Base-by-base conservation (phyloP, 192 early-diverging fungal species). In the Linnemannia hyalina region DNA sequence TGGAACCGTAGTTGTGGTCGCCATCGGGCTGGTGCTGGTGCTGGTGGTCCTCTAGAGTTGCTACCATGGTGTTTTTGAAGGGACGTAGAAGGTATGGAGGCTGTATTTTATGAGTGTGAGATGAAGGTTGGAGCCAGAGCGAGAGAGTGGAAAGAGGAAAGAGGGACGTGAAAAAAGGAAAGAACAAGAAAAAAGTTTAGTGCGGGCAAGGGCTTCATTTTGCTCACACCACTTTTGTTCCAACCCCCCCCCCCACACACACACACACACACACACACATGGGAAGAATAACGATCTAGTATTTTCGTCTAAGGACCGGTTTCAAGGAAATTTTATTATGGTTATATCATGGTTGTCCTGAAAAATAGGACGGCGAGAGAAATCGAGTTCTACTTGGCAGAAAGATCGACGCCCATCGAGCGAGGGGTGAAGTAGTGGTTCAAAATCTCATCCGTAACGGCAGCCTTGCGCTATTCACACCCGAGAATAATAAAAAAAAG, bases 391-490 rank as follows among this genome's bases (percentile, higher is more conserved):
- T 86, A 86, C 52, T 86, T 86, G 55, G 75, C 55, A 46, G 79
- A 78, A 10, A 86, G 72, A 38, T 80, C 76, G 35, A 86, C 71
- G 18, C 68, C 76, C 84, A 86, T 74, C 29, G 60, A 70, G 32
- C 73, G 69, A 35, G 91, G 91, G 68, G 95, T 91, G 91, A 94
- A 94, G 79, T 93, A 95, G 47, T 93, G 76, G 65, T 91, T 78
- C 82, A 95, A 84, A 22, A 91, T 54, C 75, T 93, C 92, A 42
- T 94, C 90, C 15, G 95, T 95, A 20, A 97, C 82, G 23, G 90
- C 89, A 20, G 80, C 88, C 77, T 91, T 92, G 81, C 93, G 90
- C 82, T 87, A 80, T 68, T 32, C 8, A 46, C 36, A 71, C 23
- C 13, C 18, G 5, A 55, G n/a, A 68, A 49, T 69, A 35, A n/a